Base-by-base conservation (phyloP, 768 basidiomycete genomes). In the Podaxis mareebaensis region DNA sequence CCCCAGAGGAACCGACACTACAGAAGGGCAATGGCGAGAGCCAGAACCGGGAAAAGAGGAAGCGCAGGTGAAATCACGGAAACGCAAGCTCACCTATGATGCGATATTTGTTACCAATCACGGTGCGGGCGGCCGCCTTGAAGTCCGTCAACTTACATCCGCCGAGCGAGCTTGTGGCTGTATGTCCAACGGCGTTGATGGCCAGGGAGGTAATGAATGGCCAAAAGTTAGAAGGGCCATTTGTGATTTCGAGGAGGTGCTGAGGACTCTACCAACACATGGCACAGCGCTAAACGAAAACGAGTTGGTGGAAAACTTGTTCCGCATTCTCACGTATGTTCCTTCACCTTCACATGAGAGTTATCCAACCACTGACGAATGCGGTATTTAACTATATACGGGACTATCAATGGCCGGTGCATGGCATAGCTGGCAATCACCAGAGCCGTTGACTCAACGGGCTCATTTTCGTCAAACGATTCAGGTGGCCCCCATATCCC, bases 151-250 rank as follows among this genome's bases (percentile, higher is more conserved):
- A 20, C 81, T 92, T n/a, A 74, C 79, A 3, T 67, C 73, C 20
- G 71, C 75, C 13, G 86, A 92, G 67, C 72, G 80, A 58, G 69
- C 68, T 46, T 81, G 79, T 65, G 86, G 87, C 2, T 89, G 84
- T 1, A 73, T 94, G 46, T 92, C 93, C 38, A 93, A 93, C 68
- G 91, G 91, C 13, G 74, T 91, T 53, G 90, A 92, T 69, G 84
- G 83, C n/a, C 64, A 72, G 58, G 86, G 81, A 39, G 86, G 80
- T 44, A 76, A 80, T 59, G 77, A 79, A 22, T 94, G 92, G 92
- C 88, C 88, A 26, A 95, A 94, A 77, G 84, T 94, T 5, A 73
- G 78, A 57, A 81, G 83, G 64, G 93, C 90, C 40, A 77, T 77
- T 30, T 70, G 72, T 36, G 74, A 78, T 10, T 77, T 94, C 61